Conservation (phyloP, 371 early-diverging fungal species). For the Coemansia sp. region DNA sequence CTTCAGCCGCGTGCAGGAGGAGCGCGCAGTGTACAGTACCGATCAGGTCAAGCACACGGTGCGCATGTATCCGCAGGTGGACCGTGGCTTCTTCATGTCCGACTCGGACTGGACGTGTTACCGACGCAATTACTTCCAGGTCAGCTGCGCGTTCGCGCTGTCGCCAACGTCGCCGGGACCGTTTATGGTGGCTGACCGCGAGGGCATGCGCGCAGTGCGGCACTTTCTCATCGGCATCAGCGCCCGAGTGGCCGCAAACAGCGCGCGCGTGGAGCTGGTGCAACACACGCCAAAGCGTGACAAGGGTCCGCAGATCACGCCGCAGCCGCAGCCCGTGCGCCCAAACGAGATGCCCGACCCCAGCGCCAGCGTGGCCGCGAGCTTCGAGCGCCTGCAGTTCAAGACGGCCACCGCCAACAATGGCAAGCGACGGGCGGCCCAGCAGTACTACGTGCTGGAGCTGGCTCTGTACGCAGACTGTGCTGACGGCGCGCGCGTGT, state of each 20-base stretch:
- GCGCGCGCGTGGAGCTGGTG: slow-evolving; percentile 75
- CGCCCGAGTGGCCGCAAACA: slow-evolving; percentile 68
- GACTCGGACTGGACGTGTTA: slow-evolving; percentile 85
- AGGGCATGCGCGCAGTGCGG: slow-evolving; percentile 50
- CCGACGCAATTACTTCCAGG: slow-evolving; percentile 92
- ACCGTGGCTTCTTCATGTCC: slow-evolving; percentile 50
- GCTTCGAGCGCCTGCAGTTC: slow-evolving; percentile 94
- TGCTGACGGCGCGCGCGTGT: slow-evolving; percentile 53
- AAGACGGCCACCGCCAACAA: slow-evolving; percentile 94
- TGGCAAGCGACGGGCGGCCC: slow-evolving; percentile 84
- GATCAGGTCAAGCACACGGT: slow-evolving; percentile 12
- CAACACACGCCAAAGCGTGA: slow-evolving; percentile 95
- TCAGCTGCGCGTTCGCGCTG: slow-evolving; percentile 73
- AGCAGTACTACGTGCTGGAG: slow-evolving; percentile 83
- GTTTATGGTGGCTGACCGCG: slow-evolving; percentile 50
- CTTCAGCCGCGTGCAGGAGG: slow-evolving; percentile 18
- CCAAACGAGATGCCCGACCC: slow-evolving; percentile 56
- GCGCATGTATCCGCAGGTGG: slow-evolving; percentile 40
- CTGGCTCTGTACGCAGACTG: slow-evolving; percentile 71
- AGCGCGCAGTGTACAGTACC: slow-evolving; percentile 7
- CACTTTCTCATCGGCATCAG: slow-evolving; percentile 72
- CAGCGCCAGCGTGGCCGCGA: slow-evolving; percentile 55
- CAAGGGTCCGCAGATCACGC: slow-evolving; percentile 84
- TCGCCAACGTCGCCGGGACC: slow-evolving; percentile 53
- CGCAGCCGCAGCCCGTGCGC: slow-evolving; percentile 60